These are phyloP conservation scores for Aspergillus pseudonomiae DNA, from an alignment of 2,329 filamentous ascomycete species.

Conservation along the genomic window DNA sequence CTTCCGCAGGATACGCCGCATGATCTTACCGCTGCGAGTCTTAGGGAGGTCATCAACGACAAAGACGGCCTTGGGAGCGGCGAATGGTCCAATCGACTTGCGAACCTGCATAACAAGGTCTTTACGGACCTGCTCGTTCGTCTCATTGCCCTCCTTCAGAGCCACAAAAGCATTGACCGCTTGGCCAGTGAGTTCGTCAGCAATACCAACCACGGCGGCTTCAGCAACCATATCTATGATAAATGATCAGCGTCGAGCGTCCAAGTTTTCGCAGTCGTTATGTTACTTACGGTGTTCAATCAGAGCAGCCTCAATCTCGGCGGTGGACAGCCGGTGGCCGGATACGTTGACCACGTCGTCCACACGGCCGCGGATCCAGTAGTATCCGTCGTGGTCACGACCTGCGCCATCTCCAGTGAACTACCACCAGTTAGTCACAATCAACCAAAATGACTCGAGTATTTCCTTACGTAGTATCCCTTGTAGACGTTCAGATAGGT, in stretches of 20 bases:
- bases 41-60: constrained; percentile 94
- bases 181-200: constrained; percentile 93
- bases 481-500: constrained; percentile 98
- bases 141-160: constrained; percentile 81
- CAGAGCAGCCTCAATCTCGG: constrained; percentile 95
- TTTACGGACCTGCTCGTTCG: constrained; percentile 80
- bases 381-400: constrained; percentile 96
- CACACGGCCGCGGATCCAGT: constrained; percentile 98
- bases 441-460: background rate
- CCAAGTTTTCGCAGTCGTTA: no score
- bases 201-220: constrained; percentile 89
- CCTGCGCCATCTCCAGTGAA: constrained; percentile 78
- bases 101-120: constrained; percentile 93
- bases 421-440: constrained; percentile 29
- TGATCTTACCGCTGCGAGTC: constrained; percentile 98
- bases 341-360: constrained; percentile 99
- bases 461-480: constrained; percentile 85
- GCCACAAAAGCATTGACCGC: constrained; percentile 96
- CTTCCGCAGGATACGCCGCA: constrained; percentile 96
- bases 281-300: constrained; percentile 75
- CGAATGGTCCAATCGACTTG: constrained; percentile 96
- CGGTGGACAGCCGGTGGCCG: constrained; percentile 92
- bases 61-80: constrained; percentile 90
- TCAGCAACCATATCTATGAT: constrained; percentile 68
- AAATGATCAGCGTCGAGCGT: constrained; percentile 20